Conservation (phyloP, 352 stramenopile species). For the Phytophthora podocarpi region DNA sequence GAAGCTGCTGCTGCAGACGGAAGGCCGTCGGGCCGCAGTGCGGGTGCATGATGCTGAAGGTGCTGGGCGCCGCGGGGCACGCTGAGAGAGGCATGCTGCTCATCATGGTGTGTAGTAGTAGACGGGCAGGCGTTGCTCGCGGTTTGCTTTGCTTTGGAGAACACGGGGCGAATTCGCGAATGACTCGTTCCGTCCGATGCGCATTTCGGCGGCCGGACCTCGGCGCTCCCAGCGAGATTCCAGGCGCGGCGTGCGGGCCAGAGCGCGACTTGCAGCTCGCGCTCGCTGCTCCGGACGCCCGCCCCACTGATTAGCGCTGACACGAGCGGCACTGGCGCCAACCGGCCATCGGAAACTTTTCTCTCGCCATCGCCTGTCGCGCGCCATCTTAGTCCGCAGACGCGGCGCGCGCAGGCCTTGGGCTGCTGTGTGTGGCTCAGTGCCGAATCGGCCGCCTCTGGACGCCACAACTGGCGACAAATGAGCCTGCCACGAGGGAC, state of each 20-base stretch:
- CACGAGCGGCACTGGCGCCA: slow-evolving; percentile 22
- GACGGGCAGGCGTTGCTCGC: background rate
- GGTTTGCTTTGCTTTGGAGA: background rate
- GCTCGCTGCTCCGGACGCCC: slow-evolving; percentile 11
- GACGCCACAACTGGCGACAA: slow-evolving; percentile 26
- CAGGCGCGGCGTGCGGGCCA: background rate
- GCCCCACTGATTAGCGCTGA: slow-evolving; percentile 24
- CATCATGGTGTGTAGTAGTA: slow-evolving; percentile 14
- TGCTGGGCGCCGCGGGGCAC: slow-evolving; percentile 8
- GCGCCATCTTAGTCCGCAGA: slow-evolving; percentile 37
- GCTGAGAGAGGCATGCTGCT: slow-evolving; percentile 26
- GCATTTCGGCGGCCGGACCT: slow-evolving; percentile 6
- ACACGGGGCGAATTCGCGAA: slow-evolving; percentile 25
- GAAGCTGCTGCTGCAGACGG: background rate
- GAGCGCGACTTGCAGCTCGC: background rate
- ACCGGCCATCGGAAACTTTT: slow-evolving; percentile 26
- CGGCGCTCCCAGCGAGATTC: background rate
- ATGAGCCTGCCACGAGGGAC: slow-evolving; percentile 24
- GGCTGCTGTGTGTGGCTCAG: slow-evolving; percentile 3
- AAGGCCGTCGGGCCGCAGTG: slow-evolving; percentile 13
- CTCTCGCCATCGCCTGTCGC: slow-evolving; percentile 39
- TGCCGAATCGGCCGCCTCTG: slow-evolving; percentile 2
- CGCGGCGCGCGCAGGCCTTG: slow-evolving; percentile 7
- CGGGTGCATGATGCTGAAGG: slow-evolving; percentile 28
- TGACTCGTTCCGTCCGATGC: slow-evolving; percentile 26